Percentiles rank a stretch among this genome's conserved stretches.
phyloP scores from a whole-genome alignment of 2,329 filamentous ascomycete genomes.

The Penicillium fuscoglaucum region DNA sequence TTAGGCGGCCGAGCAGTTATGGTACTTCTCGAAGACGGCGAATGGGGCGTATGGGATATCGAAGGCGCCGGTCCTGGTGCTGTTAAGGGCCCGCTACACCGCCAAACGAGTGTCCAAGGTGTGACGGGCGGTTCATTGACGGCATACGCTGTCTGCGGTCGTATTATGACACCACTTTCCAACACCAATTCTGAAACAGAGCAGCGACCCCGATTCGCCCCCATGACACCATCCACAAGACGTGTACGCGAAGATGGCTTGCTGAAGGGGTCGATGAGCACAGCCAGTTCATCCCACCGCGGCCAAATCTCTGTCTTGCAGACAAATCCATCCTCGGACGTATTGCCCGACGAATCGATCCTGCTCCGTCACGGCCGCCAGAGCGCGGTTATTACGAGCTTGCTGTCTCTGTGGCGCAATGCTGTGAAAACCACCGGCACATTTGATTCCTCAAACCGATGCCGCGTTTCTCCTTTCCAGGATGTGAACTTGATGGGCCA shows the following conservation, averaged over 20 bases:
- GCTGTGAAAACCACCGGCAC: constrained; percentile 40
- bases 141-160: constrained; percentile 45
- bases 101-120: constrained; percentile 41
- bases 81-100: constrained; percentile 41
- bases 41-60: constrained; percentile 53
- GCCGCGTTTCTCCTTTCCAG: constrained; percentile 40
- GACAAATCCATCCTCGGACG: constrained; percentile 37
- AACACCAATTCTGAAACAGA: constrained; percentile 30
- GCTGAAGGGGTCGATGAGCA: constrained; percentile 39
- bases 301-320: constrained; percentile 46
- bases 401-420: constrained; percentile 48
- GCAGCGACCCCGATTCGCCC: constrained; percentile 43
- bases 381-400: constrained; percentile 45
- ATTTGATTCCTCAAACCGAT: constrained; percentile 42
- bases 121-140: constrained; percentile 44
- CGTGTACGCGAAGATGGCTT: constrained; percentile 48
- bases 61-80: constrained; percentile 47
- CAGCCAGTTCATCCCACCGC: constrained; percentile 34
- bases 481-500: constrained; percentile 45
- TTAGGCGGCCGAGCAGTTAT: constrained; percentile 47
- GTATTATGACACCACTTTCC: constrained; percentile 34
- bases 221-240: constrained; percentile 51
- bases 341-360: constrained; percentile 46
- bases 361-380: constrained; percentile 46
- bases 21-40: constrained; percentile 48